Conservation (phyloP, 192 early-diverging fungal genomes). For the Backusella mclennaniae region DNA sequence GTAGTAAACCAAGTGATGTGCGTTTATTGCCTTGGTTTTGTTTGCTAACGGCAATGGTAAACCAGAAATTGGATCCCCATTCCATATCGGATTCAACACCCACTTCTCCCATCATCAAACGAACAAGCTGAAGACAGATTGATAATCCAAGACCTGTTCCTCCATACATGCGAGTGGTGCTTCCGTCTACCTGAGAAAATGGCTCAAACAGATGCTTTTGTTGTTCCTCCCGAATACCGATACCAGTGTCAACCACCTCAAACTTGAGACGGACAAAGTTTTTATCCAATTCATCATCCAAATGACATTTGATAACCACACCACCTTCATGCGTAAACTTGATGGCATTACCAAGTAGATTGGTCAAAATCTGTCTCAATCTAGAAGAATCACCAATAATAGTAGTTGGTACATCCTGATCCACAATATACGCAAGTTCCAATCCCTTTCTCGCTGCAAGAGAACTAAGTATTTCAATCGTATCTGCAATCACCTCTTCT, state of each 20-base stretch:
- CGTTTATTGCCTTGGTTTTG: not conserved
- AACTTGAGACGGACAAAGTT: constrained; percentile 35
- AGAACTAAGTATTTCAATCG: constrained; percentile 53
- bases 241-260: constrained; percentile 53
- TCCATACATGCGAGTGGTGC: constrained; percentile 62
- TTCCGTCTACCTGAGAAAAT: constrained; percentile 67
- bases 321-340: constrained; percentile 66
- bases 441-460: constrained; percentile 53
- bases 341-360: constrained; percentile 64
- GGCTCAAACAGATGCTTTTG: constrained; percentile 55
- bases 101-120: constrained; percentile 56
- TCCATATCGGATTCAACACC: constrained; percentile 38
- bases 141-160: constrained; percentile 68
- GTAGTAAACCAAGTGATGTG: not conserved
- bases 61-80: constrained; percentile 52
- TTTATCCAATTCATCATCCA: constrained; percentile 38
- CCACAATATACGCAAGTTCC: constrained; percentile 50
- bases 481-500: constrained; percentile 56
- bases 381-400: constrained; percentile 55
- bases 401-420: constrained; percentile 49
- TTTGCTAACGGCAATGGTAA: constrained; percentile 35
- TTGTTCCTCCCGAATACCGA: constrained; percentile 49
- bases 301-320: constrained; percentile 47
- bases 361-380: constrained; percentile 58
- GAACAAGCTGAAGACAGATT: constrained; percentile 59